Evolutionary conservation across 139 green algal genomes (phyloP), one percentile per base, ranked within the genome.

Genomic region (Pleodorina starrii): DNA sequence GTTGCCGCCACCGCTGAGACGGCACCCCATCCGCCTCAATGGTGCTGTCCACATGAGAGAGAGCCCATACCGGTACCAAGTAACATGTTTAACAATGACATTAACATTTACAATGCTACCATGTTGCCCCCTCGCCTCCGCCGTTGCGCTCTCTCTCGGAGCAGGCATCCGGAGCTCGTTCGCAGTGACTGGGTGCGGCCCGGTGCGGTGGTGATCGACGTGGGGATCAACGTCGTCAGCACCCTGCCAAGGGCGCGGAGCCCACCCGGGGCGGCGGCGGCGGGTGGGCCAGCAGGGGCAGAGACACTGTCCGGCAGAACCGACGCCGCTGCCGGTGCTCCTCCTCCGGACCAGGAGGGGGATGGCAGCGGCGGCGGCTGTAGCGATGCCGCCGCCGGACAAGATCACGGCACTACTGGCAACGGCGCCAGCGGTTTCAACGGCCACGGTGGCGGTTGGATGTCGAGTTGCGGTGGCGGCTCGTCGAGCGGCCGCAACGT

Each of bases 171-270:
- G 5, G 93, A 99, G 86, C 96, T 99, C 79, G 92, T 99, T 7
- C 93, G 90, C 9, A 93, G 92, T 12, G 92, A 97, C 84, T 99
- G 98, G 98, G 91, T 99, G 27, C 98, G 99, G 92, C 96, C 96
- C 1, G 98, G 98, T 1, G 95, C 95, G 0, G 96, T 97, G 23
- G 97, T 99, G 7, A 95, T 99, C 17, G 98, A 99, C 86, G 97
- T 99, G 16, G 98, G 98, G 35, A 99, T 98, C 88, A 99, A 99
- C 86, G 96, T 97, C 7, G 93, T 98, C 29, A 91, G 35, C 19
- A 36, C 57, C 0, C 38, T 60, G 71, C 89, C 40, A 40, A 43
- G 44, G 5, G 59, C 46, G 32, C 54, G 54, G 54, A 66, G 54
- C 54, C 29, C 54, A 21, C 29, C 54, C 21, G 29, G 21, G 54